Evolutionary conservation across 1,284 basidiomycete species (phyloP).

Genomic region (Sphagnurus paluster): DNA sequence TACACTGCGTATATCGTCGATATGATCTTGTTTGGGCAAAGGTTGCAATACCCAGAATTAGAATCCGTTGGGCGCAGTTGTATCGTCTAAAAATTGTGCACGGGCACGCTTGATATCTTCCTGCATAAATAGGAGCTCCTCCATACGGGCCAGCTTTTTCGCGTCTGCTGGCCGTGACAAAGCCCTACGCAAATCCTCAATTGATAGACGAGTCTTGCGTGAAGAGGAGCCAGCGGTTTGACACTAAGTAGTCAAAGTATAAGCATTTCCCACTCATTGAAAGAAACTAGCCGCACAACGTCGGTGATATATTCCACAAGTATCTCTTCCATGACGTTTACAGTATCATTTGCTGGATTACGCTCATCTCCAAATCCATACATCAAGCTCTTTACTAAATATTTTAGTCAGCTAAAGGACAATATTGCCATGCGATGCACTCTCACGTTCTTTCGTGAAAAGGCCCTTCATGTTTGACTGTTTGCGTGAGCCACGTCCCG

Average conservation of each 20-base stretch:
- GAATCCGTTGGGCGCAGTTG: slow-evolving; percentile 49
- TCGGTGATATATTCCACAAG: slow-evolving; percentile 90
- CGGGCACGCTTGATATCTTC: slow-evolving; percentile 90
- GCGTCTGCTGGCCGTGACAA: slow-evolving; percentile 77
- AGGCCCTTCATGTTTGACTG: slow-evolving; percentile 68
- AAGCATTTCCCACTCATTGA: slow-evolving; percentile 1
- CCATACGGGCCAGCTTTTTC: slow-evolving; percentile 86
- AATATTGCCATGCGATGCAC: neutral
- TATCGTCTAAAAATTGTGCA: slow-evolving; percentile 70
- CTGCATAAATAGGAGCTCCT: slow-evolving; percentile 88
- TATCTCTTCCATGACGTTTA: slow-evolving; percentile 93
- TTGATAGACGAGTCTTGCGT: slow-evolving; percentile 69
- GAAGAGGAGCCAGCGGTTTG: slow-evolving; percentile 68
- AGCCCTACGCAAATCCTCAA: slow-evolving; percentile 79
- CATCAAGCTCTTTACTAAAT: slow-evolving; percentile 82
- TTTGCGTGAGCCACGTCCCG: slow-evolving; percentile 51
- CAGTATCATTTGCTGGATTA: slow-evolving; percentile 83
- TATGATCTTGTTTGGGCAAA: no score
- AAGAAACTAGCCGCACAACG: slow-evolving; percentile 56
- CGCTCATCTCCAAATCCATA: slow-evolving; percentile 95
- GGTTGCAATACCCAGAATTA: no score
- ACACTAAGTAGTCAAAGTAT: slow-evolving; percentile 56
- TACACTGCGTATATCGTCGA: no score
- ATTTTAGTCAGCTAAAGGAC: neutral
- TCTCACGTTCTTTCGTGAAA: slow-evolving; percentile 78